phyloP scores from a whole-genome alignment of 2,329 filamentous ascomycete genomes.

The Arthrobotrys pseudoclavata region DNA sequence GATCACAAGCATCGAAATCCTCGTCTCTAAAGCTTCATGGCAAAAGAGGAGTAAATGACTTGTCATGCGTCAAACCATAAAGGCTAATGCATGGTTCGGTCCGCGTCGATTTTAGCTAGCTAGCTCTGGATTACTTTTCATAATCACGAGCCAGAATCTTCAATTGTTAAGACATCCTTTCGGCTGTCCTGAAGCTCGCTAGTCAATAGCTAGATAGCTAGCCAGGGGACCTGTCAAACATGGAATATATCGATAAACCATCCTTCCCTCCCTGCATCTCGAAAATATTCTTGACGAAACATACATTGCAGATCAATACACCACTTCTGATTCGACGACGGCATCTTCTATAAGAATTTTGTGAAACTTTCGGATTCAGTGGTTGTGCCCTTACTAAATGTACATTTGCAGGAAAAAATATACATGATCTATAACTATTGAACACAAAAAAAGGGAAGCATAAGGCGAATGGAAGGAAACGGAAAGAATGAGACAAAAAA shows the following conservation, averaged over 20 bases:
- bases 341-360: not conserved
- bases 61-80: constrained; percentile 31
- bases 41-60: constrained; percentile 37
- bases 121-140: constrained; percentile 6
- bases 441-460: not conserved
- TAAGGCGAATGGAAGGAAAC: constrained; percentile 12
- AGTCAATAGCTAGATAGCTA: not conserved
- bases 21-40: not conserved
- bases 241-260: constrained; percentile 8
- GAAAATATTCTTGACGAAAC: not conserved
- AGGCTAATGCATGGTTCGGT: constrained; percentile 46
- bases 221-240: not conserved
- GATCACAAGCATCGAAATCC: not conserved
- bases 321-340: constrained; percentile 5
- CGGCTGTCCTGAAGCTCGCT: not conserved
- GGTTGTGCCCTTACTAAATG: not conserved
- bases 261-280: not conserved
- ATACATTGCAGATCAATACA: not conserved
- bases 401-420: constrained; percentile 4
- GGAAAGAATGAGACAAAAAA: constrained; percentile 14
- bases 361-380: constrained; percentile 2
- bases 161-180: not conserved
- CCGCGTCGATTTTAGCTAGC: not conserved
- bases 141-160: constrained; percentile 26
- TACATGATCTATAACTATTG: constrained; percentile 14